These are phyloP conservation scores for Phytopythium aichiense DNA, from an alignment of 352 stramenopile species.

Conservation along the genomic window DNA sequence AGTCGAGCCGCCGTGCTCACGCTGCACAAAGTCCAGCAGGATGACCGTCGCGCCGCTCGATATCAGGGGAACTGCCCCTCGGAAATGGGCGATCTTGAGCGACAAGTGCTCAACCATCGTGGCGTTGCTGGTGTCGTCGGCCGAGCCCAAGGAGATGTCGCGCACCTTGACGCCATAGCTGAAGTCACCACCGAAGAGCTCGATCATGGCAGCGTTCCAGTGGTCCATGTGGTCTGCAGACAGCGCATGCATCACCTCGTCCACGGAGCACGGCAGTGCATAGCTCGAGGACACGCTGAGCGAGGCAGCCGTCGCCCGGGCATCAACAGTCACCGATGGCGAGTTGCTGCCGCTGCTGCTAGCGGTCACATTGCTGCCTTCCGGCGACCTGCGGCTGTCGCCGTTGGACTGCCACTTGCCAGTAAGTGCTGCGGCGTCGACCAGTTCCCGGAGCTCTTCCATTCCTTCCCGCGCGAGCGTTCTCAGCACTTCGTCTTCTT, in stretches of 20 bases:
- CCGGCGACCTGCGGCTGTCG: background rate
- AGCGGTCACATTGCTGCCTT: background rate
- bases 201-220: conserved; percentile 28
- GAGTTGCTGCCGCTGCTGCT: background rate
- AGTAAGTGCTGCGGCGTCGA: conserved; percentile 3
- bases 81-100: conserved; percentile 18
- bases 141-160: conserved; percentile 6
- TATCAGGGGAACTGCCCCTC: conserved; percentile 11
- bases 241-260: conserved; percentile 16
- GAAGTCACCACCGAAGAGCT: conserved; percentile 15
- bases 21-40: conserved; percentile 22
- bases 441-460: conserved; percentile 7
- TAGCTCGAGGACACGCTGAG: conserved; percentile 11
- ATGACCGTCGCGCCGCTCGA: conserved; percentile 11
- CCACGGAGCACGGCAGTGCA: conserved; percentile 16
- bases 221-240: conserved; percentile 18
- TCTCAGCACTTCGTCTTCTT: conserved; percentile 12
- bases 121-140: background rate
- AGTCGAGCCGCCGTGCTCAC: background rate
- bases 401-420: conserved; percentile 2
- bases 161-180: conserved; percentile 21
- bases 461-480: conserved; percentile 12
- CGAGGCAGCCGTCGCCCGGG: background rate
- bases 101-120: conserved; percentile 10
- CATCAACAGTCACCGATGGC: background rate